Evolutionary conservation across 2,329 filamentous ascomycete genomes (phyloP).

Genomic region (Bertia moriformis): DNA sequence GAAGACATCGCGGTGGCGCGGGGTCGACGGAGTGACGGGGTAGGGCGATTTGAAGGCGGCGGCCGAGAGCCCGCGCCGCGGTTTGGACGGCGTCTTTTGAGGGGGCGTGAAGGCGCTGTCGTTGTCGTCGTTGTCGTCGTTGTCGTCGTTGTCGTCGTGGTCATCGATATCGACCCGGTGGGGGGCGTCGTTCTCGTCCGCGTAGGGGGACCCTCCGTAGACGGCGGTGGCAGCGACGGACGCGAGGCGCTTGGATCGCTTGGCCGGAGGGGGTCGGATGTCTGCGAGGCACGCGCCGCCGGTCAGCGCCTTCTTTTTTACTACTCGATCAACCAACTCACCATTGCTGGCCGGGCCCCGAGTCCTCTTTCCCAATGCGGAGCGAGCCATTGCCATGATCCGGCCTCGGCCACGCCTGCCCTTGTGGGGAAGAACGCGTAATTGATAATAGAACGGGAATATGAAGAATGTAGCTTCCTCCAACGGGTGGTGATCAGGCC

Average conservation of each 20-base stretch:
- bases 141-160: slow-evolving; percentile 25
- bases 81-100: slow-evolving; percentile 6
- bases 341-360: slow-evolving; percentile 19
- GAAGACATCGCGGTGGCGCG: slow-evolving; percentile 67
- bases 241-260: slow-evolving; percentile 28
- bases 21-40: slow-evolving; percentile 57
- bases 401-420: too few species aligned
- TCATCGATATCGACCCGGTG: slow-evolving; percentile 20
- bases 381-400: slow-evolving; percentile 3
- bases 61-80: slow-evolving; percentile 19
- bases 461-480: too few species aligned
- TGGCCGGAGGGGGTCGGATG: slow-evolving; percentile 19
- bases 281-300: background rate
- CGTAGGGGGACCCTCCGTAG: too few species aligned
- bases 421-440: too few species aligned
- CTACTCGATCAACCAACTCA: slow-evolving; percentile 16
- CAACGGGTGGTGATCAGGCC: too few species aligned
- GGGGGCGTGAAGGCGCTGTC: too few species aligned
- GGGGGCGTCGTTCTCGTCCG: slow-evolving; percentile 13
- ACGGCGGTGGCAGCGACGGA: slow-evolving; percentile 22
- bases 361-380: slow-evolving; percentile 29
- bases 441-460: too few species aligned
- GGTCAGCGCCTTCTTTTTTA: slow-evolving; percentile 3
- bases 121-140: slow-evolving; percentile 14
- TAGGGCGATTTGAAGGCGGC: slow-evolving; percentile 26